Base-by-base conservation (phyloP, 2,329 filamentous ascomycete genomes). In the Fusarium lyarnte region DNA sequence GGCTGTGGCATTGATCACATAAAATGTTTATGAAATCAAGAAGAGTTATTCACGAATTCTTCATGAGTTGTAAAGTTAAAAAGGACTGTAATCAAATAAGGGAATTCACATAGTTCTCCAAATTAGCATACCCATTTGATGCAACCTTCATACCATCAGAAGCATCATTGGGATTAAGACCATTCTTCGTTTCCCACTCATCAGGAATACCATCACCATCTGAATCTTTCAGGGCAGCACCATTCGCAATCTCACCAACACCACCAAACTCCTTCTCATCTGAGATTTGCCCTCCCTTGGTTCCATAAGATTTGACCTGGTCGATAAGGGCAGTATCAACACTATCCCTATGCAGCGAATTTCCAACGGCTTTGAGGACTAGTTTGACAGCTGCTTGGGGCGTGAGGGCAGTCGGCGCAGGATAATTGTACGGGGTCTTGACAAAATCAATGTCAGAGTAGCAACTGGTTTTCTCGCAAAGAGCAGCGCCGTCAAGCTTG, bases 141-240 rank as follows among this genome's bases (percentile, higher is more conserved):
- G 81, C 78, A 54, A 83, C 82, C 65, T 74, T 73, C 81, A 85
- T 84, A 9, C 81, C 82, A 57, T 85, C 84, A 23, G 80, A 78
- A 29, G 77, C 78, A 41, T 84, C 79, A 10, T 81, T 79, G 10
- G 81, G 78, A 60, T 84, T 67, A 31, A 84, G 69, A 1, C 85
- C 84, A 59, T 86, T 82, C 13, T 81, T 79, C 29, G 73, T 77
- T 74, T 87, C 86, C 71, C 82, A 86, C 29, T 80, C 81, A 76
- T 87, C 85, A 6, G 85, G 85, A 47, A 87, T 87, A 2, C 86
- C 85, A 65, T 87, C 86, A 1, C 82, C 82, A 72, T 87, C 85
- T 0, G 82, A 79, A 69, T 87, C 86, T 23, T 77, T 78, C 46
- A 80, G 81, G 38, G 79, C 79, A 2, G 77, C 79, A 13, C 84